Evolutionary conservation across 768 basidiomycete species (phyloP), one percentile per base, ranked within the genome.

Genomic region (Trichaptum fuscoviolaceum): DNA sequence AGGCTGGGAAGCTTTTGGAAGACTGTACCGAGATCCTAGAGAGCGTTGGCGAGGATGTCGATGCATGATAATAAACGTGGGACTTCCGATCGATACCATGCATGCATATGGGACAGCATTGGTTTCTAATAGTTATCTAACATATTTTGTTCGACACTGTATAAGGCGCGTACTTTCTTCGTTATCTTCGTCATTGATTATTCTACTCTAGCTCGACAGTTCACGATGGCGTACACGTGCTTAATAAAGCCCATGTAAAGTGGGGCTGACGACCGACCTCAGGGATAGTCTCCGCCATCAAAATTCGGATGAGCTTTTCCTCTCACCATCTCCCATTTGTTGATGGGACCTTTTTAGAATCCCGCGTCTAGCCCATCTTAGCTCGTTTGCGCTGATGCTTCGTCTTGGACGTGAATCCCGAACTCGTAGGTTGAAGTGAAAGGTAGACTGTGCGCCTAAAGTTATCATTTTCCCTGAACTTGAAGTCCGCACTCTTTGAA

Each of bases 21-120:
- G 42, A 52, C 42, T 52, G 20, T 52, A 52, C 20, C 6, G 42
- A 52, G 3, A 20, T 52, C 20, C 15, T 52, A 20, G 42, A 20
- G 42, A 20, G 68, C 23, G 58, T 81, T 6, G 73, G 71, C 17
- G 59, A 70, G 1, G 69, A 64, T 8, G 71, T 71, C 26, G 79
- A 80, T 27, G 74, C 73, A 24, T 80, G 67, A 75, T 25, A n/a
- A 58, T 58, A 58, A 58, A 58, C n/a, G 20, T 26, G 57, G 25
- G 25, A 18, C 30, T 61, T 61, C 25, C 59, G 24, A 61, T 61
- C 25, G 23, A 61, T 24, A 24, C 59, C 42, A 34, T 18, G 3
- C 15, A 9, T 34, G 59, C 59, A 61, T 24, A 3, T 61, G n/a
- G n/a, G n/a, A n/a, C n/a, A n/a, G n/a, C n/a, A n/a, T n/a, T n/a